phyloP scores from a whole-genome alignment of 805 yeast genomes.

The Metschnikowia sp. region DNA sequence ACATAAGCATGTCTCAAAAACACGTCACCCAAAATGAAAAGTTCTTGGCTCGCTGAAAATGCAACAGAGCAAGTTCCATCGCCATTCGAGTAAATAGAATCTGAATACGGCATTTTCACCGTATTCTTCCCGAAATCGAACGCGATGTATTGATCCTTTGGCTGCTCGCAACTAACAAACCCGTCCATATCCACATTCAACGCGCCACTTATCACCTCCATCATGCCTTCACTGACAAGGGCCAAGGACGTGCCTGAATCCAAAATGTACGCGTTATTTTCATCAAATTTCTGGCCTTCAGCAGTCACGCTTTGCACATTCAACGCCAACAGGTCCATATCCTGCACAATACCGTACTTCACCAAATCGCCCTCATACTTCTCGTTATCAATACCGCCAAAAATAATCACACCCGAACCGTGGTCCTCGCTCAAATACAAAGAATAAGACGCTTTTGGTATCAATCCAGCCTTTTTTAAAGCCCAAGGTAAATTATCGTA shows the following conservation, averaged over 20 bases:
- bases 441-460: slow-evolving; percentile 55
- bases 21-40: slow-evolving; percentile 16
- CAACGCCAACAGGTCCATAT: slow-evolving; percentile 4
- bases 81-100: slow-evolving; percentile 6
- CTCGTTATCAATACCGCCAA: slow-evolving; percentile 43
- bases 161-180: slow-evolving; percentile 12
- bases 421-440: slow-evolving; percentile 48
- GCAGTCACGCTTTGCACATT: slow-evolving; percentile 5
- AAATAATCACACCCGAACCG: slow-evolving; percentile 32
- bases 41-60: slow-evolving; percentile 6
- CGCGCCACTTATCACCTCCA: neutral
- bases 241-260: slow-evolving; percentile 17
- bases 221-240: slow-evolving; percentile 4
- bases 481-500: slow-evolving; percentile 56
- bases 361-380: slow-evolving; percentile 25
- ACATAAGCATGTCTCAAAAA: slow-evolving; percentile 20
- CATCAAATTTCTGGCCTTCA: slow-evolving; percentile 5
- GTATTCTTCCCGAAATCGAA: slow-evolving; percentile 12
- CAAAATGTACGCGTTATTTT: slow-evolving; percentile 8
- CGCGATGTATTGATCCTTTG: slow-evolving; percentile 10
- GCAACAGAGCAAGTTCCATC: slow-evolving; percentile 14
- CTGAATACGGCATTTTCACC: slow-evolving; percentile 6
- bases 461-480: slow-evolving; percentile 56
- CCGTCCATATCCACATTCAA: neutral
- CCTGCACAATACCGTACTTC: neutral